Evolutionary conservation across 2,329 filamentous ascomycete genomes (phyloP).

Genomic region (Aspergillus tubingensis): DNA sequence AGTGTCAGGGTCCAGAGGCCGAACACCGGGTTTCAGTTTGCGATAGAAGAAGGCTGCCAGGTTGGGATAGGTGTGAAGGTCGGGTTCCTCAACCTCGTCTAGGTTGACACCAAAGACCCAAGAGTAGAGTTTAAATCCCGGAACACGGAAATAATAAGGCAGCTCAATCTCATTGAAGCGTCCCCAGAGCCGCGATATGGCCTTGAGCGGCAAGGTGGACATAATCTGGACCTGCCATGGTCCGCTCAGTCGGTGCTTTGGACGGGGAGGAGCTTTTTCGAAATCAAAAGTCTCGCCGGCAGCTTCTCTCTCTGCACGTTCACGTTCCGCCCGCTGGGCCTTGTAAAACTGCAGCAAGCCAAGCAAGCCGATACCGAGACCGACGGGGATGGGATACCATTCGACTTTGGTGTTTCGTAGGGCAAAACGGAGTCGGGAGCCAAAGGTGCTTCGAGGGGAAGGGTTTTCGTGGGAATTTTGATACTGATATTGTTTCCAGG

Average conservation of each 20-base stretch:
- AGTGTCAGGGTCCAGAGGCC: constrained; percentile 79
- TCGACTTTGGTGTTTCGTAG: constrained; percentile 68
- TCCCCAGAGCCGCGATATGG: constrained; percentile 85
- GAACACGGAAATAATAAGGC: constrained; percentile 82
- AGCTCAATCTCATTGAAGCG: constrained; percentile 87
- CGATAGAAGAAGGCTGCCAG: constrained; percentile 97
- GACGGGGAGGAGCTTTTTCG: constrained; percentile 51
- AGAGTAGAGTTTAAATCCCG: constrained; percentile 89
- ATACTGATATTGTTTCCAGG: constrained; percentile 43
- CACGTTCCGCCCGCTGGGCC: constrained; percentile 56
- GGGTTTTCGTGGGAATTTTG: constrained; percentile 38
- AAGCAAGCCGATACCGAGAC: constrained; percentile 80
- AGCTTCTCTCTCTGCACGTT: constrained; percentile 51
- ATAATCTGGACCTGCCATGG: constrained; percentile 94
- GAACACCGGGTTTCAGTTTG: constrained; percentile 81
- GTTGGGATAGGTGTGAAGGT: constrained; percentile 88
- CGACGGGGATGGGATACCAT: constrained; percentile 90
- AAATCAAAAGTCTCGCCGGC: constrained; percentile 37
- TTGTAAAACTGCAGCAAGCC: constrained; percentile 84
- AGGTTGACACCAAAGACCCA: constrained; percentile 90
- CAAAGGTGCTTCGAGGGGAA: constrained; percentile 53
- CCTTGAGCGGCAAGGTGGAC: constrained; percentile 89
- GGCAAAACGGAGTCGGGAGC: constrained; percentile 59
- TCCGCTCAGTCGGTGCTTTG: constrained; percentile 74
- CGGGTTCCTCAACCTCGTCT: constrained; percentile 81